Base-by-base conservation (phyloP, 129 eudicot species). In the Lonicera japonica region DNA sequence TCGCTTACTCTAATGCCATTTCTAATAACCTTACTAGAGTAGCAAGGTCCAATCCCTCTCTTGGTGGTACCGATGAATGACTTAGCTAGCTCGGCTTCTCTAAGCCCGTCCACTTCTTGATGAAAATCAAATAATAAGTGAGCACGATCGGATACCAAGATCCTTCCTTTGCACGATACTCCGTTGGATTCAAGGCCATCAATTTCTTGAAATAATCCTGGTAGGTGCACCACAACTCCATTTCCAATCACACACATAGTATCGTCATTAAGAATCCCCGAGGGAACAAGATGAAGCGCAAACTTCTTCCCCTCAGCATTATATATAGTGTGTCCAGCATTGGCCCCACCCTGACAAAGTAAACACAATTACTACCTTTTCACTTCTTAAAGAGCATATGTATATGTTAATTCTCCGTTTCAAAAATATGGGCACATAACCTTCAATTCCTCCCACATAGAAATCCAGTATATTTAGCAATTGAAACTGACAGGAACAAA, bases 271-370 rank as follows among this genome's bases (percentile, higher is more conserved):
- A 94, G 95, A 66, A 94, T 94, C 45, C 99, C 99, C 3, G 99
- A 94, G 1, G 99, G 99, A 56, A 94, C 96, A 52, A 94, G 95
- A 77, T 94, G 99, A 60, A 94, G 95, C 8, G 99, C 95, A 81
- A 94, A 94, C 71, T 94, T 94, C 67, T 94, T 88, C 4, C 99
- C 99, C 81, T 94, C 96, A 5, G 96, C 79, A 54, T 94, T 85
- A 40, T 94, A 94, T 16, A 94, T 94, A 21, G 99, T 94, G 82
- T 94, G 99, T 24, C 99, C 99, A 57, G 99, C 99, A 73, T 94
- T 94, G 56, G 99, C 96, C 65, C 99, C 99, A 66, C 99, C 99
- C 99, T 94, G 61, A 13, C 24, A 57, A 57, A 57, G 0, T 13
- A 17, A 10, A 25, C 24, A 10, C 19, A 56, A 21, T 23, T 10